These are phyloP conservation scores for Royoungia palumana DNA, from an alignment of 768 basidiomycete species.

Conservation along the genomic window DNA sequence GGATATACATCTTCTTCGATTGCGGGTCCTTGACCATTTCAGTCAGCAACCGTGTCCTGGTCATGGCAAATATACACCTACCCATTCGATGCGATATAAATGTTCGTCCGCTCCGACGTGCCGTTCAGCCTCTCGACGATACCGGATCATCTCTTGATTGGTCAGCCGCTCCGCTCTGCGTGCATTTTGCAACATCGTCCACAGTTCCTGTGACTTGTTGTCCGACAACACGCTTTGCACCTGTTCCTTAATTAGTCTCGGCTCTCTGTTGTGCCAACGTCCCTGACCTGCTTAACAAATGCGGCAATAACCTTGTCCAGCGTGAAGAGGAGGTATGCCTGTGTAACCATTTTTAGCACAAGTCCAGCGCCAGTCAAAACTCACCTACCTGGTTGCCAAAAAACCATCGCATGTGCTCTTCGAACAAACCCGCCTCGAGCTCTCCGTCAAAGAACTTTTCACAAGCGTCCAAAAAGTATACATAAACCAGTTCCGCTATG, in stretches of 20 bases:
- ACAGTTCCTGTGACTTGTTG: slow-evolving; percentile 81
- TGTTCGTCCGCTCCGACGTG: slow-evolving; percentile 74
- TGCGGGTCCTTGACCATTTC: slow-evolving; percentile 47
- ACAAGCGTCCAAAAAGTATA: slow-evolving; percentile 84
- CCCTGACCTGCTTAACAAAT: slow-evolving; percentile 82
- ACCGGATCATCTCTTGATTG: slow-evolving; percentile 67
- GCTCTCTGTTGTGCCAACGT: neutral
- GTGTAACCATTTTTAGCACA: slow-evolving; percentile 31
- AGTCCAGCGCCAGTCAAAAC: neutral
- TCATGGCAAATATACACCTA: slow-evolving; percentile 33
- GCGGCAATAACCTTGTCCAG: slow-evolving; percentile 88
- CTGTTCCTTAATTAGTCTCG: slow-evolving; percentile 38
- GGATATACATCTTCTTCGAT: slow-evolving; percentile 54
- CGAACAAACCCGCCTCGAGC: slow-evolving; percentile 86
- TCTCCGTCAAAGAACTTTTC: slow-evolving; percentile 94
- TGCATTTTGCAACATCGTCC: slow-evolving; percentile 67
- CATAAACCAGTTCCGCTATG: slow-evolving; percentile 71
- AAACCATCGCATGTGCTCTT: slow-evolving; percentile 94
- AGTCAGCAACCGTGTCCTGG: slow-evolving; percentile 8
- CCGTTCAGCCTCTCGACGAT: slow-evolving; percentile 76
- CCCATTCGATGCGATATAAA: slow-evolving; percentile 79
- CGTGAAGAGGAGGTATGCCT: slow-evolving; percentile 92
- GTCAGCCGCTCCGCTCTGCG: slow-evolving; percentile 51
- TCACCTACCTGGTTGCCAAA: slow-evolving; percentile 76
- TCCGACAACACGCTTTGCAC: slow-evolving; percentile 86